These are phyloP conservation scores for Trichoderma semiorbis DNA, from an alignment of 2,329 filamentous ascomycete genomes.

Conservation along the genomic window DNA sequence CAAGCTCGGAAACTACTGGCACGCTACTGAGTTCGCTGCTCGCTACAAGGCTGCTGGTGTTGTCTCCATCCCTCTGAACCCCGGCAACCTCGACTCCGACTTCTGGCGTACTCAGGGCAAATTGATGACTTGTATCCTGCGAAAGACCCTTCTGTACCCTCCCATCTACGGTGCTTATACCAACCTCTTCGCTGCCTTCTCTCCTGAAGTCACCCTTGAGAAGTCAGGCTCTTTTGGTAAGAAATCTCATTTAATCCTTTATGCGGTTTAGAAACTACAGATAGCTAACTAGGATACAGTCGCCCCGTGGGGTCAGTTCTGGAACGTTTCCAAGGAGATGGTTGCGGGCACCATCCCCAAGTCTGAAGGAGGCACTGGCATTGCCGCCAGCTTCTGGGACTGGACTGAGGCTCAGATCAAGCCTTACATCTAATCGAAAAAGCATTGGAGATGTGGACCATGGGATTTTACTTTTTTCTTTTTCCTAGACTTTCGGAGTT, in stretches of 20 bases:
- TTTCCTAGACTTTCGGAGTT: background rate
- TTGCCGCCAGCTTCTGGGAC: conserved; percentile 6
- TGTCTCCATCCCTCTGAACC: conserved; percentile 34
- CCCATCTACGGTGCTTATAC: conserved; percentile 16
- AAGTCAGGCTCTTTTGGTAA: conserved; percentile 8
- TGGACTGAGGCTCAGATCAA: conserved; percentile 14
- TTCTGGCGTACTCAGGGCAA: conserved; percentile 31
- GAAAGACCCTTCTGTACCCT: conserved; percentile 4
- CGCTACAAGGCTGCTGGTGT: conserved; percentile 30
- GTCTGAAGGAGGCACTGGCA: conserved; percentile 4
- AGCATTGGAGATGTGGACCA: too few relatives aligned
- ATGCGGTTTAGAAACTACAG: too few relatives aligned
- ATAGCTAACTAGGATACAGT: background rate
- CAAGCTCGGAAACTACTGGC: conserved; percentile 33
- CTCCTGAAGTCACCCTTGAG: conserved; percentile 6
- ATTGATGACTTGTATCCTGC: background rate
- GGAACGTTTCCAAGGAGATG: conserved; percentile 4
- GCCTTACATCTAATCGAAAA: background rate
- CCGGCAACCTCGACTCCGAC: conserved; percentile 39
- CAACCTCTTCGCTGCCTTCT: conserved; percentile 15
- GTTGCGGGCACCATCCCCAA: background rate
- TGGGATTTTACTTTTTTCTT: background rate
- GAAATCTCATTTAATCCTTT: background rate
- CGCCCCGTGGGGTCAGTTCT: conserved; percentile 11
- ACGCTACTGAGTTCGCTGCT: conserved; percentile 31